These are phyloP conservation scores for Debaryomyces nepalensis DNA, from an alignment of 1,139 yeast species.

Conservation along the genomic window DNA sequence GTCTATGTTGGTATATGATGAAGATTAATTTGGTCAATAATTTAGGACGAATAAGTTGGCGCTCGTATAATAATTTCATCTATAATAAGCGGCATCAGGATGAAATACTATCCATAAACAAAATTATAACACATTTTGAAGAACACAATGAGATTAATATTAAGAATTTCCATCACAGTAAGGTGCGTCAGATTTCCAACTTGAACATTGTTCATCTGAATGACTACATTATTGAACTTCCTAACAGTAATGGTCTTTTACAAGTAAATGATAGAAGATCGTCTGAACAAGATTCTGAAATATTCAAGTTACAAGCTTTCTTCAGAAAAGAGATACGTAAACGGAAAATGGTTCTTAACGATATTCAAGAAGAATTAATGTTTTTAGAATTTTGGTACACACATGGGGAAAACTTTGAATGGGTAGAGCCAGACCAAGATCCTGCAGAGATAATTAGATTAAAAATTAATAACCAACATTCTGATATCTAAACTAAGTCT, in stretches of 20 bases:
- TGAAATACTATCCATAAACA: constrained; percentile 35
- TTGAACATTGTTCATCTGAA: constrained; percentile 25
- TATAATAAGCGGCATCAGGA: constrained; percentile 31
- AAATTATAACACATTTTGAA: constrained; percentile 43
- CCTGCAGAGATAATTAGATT: constrained; percentile 40
- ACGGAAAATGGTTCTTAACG: constrained; percentile 38
- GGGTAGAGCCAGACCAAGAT: constrained; percentile 57
- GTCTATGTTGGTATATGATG: constrained; percentile 17
- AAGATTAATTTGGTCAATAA: constrained; percentile 21
- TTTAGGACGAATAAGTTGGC: constrained; percentile 40
- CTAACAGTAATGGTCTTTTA: constrained; percentile 16
- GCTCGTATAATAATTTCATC: constrained; percentile 31
- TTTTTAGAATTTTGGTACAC: constrained; percentile 44
- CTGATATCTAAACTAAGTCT: neutral
- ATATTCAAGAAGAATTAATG: constrained; percentile 39
- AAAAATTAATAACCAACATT: constrained; percentile 9
- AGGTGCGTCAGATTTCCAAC: constrained; percentile 29
- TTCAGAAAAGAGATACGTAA: constrained; percentile 32
- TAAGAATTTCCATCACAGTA: constrained; percentile 42
- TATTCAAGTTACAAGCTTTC: constrained; percentile 22
- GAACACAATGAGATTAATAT: constrained; percentile 46
- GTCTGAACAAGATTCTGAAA: constrained; percentile 17
- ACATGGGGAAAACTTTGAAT: constrained; percentile 42
- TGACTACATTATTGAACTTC: constrained; percentile 36
- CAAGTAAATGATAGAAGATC: constrained; percentile 3